Conservation (phyloP, 78 protist species). For the Salpingoeca rosetta region DNA sequence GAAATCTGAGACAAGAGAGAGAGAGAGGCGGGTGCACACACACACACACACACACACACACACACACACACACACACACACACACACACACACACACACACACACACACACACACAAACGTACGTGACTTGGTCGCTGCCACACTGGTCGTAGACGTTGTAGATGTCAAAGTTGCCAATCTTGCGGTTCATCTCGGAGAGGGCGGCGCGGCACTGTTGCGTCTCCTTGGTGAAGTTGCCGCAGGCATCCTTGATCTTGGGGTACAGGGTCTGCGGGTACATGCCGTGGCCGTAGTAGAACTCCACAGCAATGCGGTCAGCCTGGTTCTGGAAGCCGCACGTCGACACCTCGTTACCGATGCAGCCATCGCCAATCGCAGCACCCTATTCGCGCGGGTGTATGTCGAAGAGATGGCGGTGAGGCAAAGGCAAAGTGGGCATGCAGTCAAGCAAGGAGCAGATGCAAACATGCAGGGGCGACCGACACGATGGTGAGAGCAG, state of each 20-base stretch:
- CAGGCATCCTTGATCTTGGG: not conserved
- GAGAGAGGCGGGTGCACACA: too few species aligned
- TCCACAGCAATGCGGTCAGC: not conserved
- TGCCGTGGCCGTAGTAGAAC: not conserved
- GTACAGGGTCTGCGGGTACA: not conserved
- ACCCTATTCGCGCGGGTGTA: too few species aligned
- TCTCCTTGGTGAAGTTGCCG: not conserved
- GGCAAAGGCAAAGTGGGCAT: too few species aligned
- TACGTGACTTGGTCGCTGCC: not conserved
- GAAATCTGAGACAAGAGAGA: too few species aligned
- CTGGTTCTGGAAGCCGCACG: not conserved
- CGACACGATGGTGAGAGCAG: too few species aligned
- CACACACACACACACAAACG: too few species aligned
- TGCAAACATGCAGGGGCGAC: too few species aligned
- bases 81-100: too few species aligned
- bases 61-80: too few species aligned
- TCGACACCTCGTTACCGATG: constrained; percentile 1
- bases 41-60: too few species aligned
- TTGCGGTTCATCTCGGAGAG: constrained; percentile 1
- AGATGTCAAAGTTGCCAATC: constrained; percentile 11
- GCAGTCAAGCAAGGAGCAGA: too few species aligned
- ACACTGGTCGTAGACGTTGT: constrained; percentile 22
- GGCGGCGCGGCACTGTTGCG: not conserved
- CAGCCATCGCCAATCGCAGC: constrained; percentile 12
- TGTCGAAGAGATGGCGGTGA: too few species aligned